Percentiles rank a stretch among this genome's conserved stretches.
Conservation (phyloP, 1,284 basidiomycete species). For the Mrakiaceae sp. region DNA sequence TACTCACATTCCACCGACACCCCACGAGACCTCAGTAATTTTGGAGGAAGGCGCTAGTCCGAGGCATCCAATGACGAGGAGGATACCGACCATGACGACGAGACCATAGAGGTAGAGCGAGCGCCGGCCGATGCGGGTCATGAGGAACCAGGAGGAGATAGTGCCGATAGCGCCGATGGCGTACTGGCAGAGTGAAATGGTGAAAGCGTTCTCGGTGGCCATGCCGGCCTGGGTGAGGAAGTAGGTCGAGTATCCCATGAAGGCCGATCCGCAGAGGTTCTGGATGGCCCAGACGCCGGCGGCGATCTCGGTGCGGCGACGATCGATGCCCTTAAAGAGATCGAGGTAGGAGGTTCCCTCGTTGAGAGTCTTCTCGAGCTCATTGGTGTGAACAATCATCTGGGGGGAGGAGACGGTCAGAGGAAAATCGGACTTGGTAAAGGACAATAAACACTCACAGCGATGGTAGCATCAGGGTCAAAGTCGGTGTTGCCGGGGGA, state of each 20-base stretch:
- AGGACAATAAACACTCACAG: background rate
- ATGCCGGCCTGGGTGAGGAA: conserved; percentile 40
- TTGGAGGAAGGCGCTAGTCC: conserved; percentile 19
- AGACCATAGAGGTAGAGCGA: conserved; percentile 40
- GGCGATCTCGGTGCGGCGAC: conserved; percentile 35
- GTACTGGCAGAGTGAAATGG: conserved; percentile 24
- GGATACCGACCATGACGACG: conserved; percentile 33
- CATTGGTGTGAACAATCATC: conserved; percentile 35
- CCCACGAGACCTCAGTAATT: background rate
- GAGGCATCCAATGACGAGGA: conserved; percentile 41
- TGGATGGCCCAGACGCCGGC: conserved; percentile 32
- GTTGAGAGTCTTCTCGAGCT: conserved; percentile 29
- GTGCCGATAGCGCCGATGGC: too few species aligned
- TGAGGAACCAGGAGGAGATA: too few species aligned
- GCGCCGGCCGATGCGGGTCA: conserved; percentile 29
- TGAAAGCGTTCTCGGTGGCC: conserved; percentile 32
- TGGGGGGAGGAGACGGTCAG: too few species aligned
- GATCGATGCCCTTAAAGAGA: conserved; percentile 38
- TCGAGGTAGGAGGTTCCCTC: conserved; percentile 34
- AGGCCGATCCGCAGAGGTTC: conserved; percentile 27
- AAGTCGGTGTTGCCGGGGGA: too few species aligned
- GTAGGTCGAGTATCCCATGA: conserved; percentile 30
- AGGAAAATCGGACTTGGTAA: background rate
- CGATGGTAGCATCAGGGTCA: too few species aligned
- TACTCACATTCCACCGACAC: too few species aligned